Evolutionary conservation across 352 stramenopile species (phyloP).

Genomic region (Saprolegnia parasitica): DNA sequence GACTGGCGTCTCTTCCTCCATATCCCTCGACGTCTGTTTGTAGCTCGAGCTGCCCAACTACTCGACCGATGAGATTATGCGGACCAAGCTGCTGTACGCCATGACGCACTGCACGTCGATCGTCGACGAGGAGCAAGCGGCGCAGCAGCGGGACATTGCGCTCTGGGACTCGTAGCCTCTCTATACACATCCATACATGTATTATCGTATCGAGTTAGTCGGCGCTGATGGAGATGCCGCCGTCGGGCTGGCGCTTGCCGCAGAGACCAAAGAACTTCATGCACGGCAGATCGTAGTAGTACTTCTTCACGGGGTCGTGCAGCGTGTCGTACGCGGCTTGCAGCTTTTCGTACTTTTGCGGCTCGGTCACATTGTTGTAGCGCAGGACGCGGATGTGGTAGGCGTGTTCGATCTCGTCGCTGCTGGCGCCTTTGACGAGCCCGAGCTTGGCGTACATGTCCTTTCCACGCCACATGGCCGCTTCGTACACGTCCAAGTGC

Average conservation of each 20-base stretch:
- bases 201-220: conserved; percentile 35
- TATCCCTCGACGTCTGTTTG: no score
- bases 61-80: conserved; percentile 26
- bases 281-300: conserved; percentile 80
- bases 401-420: conserved; percentile 68
- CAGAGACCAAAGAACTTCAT: conserved; percentile 80
- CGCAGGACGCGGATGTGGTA: conserved; percentile 80
- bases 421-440: conserved; percentile 58
- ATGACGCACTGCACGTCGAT: conserved; percentile 30
- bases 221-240: conserved; percentile 65
- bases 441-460: conserved; percentile 77
- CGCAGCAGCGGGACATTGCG: conserved; percentile 24
- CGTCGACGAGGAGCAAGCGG: conserved; percentile 27
- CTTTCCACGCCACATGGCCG: conserved; percentile 67
- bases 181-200: not conserved
- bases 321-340: conserved; percentile 69
- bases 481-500: conserved; percentile 66
- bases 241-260: conserved; percentile 74
- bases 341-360: conserved; percentile 80
- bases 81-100: conserved; percentile 21
- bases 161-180: conserved; percentile 24
- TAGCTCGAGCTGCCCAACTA: conserved; percentile 30
- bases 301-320: conserved; percentile 76
- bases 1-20: not conserved
- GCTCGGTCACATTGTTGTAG: conserved; percentile 82